Conservation (phyloP, 2,329 filamentous ascomycete genomes). For the Arthroderma uncinatum region DNA sequence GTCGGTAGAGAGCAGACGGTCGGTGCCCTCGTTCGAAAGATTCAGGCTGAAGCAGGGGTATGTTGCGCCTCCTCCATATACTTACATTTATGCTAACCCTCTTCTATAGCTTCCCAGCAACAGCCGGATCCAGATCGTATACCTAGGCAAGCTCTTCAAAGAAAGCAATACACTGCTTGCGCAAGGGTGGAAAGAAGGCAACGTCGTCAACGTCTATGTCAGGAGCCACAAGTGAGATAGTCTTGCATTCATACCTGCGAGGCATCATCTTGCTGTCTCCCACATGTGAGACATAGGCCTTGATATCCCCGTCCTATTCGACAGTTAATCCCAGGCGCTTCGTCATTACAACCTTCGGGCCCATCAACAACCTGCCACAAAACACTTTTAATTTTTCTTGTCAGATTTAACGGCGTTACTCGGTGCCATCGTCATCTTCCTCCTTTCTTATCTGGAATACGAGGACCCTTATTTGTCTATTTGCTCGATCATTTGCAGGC, state of each 20-base stretch:
- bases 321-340: too few species aligned
- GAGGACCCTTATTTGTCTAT: background rate
- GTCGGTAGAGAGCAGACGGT: conserved; percentile 54
- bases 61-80: conserved; percentile 23
- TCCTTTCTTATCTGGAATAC: background rate
- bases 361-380: background rate
- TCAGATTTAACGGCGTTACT: background rate
- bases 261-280: too few species aligned
- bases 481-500: conserved; percentile 4
- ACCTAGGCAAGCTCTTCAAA: conserved; percentile 69
- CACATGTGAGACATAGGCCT: too few species aligned
- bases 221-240: conserved; percentile 8
- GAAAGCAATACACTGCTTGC: conserved; percentile 53
- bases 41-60: conserved; percentile 55
- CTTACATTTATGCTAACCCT: background rate
- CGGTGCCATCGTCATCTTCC: too few species aligned
- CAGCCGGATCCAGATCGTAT: conserved; percentile 59
- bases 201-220: conserved; percentile 65
- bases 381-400: background rate
- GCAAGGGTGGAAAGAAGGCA: conserved; percentile 64
- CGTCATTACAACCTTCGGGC: too few species aligned
- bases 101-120: conserved; percentile 43
- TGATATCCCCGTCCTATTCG: too few species aligned
- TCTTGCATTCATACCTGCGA: background rate
- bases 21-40: conserved; percentile 48